These are phyloP conservation scores for Taiozyma sp. DNA, from an alignment of 1,139 yeast species.

Conservation along the genomic window DNA sequence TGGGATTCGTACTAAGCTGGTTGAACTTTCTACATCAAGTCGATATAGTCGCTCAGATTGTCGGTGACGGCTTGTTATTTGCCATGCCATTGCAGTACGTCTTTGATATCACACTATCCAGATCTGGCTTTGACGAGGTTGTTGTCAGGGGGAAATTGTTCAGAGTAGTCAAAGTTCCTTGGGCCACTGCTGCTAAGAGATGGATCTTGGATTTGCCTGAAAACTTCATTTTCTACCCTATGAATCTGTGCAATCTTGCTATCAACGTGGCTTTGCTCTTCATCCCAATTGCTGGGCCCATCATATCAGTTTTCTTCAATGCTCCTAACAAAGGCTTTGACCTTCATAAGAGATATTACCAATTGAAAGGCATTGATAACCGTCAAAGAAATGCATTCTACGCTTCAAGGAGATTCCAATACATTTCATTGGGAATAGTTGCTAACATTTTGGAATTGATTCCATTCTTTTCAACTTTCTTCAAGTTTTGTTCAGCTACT, in stretches of 20 bases:
- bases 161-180: conserved; percentile 30
- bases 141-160: conserved; percentile 43
- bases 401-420: conserved; percentile 27
- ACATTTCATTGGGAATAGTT: conserved; percentile 46
- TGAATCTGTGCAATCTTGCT: conserved; percentile 29
- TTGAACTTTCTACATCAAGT: conserved; percentile 49
- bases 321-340: conserved; percentile 57
- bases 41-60: conserved; percentile 43
- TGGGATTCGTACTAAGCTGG: conserved; percentile 52
- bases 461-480: conserved; percentile 57
- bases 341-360: conserved; percentile 57
- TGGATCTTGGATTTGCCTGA: conserved; percentile 27
- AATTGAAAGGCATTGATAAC: conserved; percentile 49
- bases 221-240: conserved; percentile 26
- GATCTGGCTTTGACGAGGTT: conserved; percentile 45
- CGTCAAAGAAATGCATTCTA: conserved; percentile 31
- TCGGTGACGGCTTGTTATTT: conserved; percentile 47
- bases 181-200: conserved; percentile 12
- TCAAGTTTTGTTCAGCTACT: conserved; percentile 60
- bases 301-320: conserved; percentile 45
- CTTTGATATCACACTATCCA: conserved; percentile 53
- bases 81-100: conserved; percentile 52
- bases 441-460: conserved; percentile 55
- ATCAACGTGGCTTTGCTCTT: conserved; percentile 37
- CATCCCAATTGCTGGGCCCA: conserved; percentile 62